Conservation (phyloP, 208 protist genomes). For the Trypanosoma caninum region DNA sequence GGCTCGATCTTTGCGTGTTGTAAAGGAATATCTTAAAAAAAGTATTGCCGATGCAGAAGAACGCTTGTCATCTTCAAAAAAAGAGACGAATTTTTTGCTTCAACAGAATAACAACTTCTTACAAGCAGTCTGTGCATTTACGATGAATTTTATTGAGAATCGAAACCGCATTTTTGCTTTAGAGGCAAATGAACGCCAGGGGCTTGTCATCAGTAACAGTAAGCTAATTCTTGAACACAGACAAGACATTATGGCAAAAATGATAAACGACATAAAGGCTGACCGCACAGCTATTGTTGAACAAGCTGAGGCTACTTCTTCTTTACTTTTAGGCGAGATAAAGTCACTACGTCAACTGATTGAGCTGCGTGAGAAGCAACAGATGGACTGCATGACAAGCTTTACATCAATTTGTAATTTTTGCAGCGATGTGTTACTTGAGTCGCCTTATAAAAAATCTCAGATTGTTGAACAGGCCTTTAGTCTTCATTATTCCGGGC, state of each 20-base stretch:
- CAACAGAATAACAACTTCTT: not conserved
- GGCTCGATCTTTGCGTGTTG: not conserved
- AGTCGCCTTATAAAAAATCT: not conserved
- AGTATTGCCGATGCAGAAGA: not conserved
- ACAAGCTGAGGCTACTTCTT: too few relatives aligned
- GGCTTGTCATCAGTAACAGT: not conserved
- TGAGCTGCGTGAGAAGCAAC: not conserved
- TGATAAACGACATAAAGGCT: not conserved
- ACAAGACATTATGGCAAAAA: not conserved
- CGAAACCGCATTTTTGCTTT: not conserved
- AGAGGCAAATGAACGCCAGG: not conserved
- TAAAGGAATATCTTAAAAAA: not conserved
- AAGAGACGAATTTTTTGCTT: not conserved
- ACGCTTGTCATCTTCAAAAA: not conserved
- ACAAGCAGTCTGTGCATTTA: not conserved
- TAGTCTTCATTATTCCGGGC: not conserved
- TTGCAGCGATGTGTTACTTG: not conserved
- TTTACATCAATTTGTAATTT: not conserved
- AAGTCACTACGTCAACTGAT: not conserved
- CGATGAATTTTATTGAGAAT: not conserved
- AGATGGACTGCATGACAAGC: not conserved
- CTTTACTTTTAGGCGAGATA: too few relatives aligned
- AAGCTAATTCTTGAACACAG: not conserved
- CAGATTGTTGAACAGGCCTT: not conserved
- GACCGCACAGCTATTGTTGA: not conserved